Evolutionary conservation across 2,329 filamentous ascomycete genomes (phyloP).

Genomic region (Exserohilum turcica): DNA sequence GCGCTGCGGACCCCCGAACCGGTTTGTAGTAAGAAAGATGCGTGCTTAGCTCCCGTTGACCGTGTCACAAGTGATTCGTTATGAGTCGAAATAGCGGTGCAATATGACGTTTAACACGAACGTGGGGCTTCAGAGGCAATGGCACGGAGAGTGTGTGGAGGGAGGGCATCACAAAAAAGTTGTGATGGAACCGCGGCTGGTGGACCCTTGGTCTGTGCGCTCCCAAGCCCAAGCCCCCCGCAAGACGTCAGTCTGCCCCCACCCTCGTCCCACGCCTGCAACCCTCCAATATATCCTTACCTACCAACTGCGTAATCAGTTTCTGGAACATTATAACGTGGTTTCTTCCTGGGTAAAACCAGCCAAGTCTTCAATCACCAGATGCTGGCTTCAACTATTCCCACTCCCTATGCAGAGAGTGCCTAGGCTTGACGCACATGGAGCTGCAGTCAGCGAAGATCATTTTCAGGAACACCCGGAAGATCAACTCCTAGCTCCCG

Average conservation of each 20-base stretch:
- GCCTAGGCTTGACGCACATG: neutral
- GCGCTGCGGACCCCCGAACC: conserved; percentile 25
- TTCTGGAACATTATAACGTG: no score
- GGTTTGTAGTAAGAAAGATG: neutral
- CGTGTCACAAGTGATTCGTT: conserved; percentile 1
- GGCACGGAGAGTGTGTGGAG: conserved; percentile 6
- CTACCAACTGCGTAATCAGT: neutral
- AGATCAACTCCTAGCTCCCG: neutral
- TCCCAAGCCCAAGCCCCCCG: neutral
- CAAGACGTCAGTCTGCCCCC: neutral
- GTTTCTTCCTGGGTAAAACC: neutral
- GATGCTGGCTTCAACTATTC: neutral
- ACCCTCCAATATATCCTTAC: neutral
- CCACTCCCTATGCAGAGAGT: neutral
- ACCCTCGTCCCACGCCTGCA: neutral
- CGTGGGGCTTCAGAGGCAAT: conserved; percentile 9
- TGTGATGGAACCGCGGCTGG: conserved; percentile 14
- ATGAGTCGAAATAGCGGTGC: neutral
- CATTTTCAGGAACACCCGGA: neutral
- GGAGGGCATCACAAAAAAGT: conserved; percentile 20
- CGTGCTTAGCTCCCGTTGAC: neutral
- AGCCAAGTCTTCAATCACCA: neutral
- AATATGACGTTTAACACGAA: neutral
- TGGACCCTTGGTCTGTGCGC: conserved; percentile 15
- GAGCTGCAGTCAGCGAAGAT: neutral